These are phyloP conservation scores for Hypoxylon sp. DNA, from an alignment of 2,329 filamentous ascomycete genomes.

Conservation along the genomic window DNA sequence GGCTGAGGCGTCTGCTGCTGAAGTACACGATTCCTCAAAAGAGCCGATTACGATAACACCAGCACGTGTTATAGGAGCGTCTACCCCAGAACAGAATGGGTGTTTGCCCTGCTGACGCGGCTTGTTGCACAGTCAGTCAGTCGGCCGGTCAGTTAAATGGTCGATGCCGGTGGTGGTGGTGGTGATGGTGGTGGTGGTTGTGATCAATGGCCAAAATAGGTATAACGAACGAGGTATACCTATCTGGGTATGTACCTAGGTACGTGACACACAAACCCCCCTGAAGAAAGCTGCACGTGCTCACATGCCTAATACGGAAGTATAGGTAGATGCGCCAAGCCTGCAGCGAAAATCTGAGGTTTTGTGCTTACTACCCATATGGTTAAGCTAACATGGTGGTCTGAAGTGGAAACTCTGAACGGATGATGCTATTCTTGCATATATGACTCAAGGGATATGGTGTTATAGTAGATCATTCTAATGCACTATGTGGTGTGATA, in stretches of 20 bases:
- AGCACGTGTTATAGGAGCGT: neutral
- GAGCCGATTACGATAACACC: neutral
- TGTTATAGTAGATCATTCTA: neutral
- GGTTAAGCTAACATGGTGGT: neutral
- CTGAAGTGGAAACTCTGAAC: neutral
- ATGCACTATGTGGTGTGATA: neutral
- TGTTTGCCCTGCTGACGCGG: constrained; percentile 28
- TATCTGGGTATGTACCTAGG: neutral
- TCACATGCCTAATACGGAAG: neutral
- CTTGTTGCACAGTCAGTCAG: constrained; percentile 7
- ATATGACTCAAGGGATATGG: neutral
- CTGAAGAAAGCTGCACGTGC: neutral
- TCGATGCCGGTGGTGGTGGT: neutral
- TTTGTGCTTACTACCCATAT: neutral
- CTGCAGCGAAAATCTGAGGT: neutral
- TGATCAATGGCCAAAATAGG: neutral
- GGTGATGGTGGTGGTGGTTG: neutral
- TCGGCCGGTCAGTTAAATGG: neutral
- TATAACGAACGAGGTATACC: neutral
- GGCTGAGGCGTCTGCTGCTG: neutral
- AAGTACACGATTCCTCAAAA: neutral
- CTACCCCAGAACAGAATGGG: neutral
- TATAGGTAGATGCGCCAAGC: neutral
- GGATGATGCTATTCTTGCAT: neutral
- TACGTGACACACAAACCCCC: too few species aligned